phyloP scores from a whole-genome alignment of 164 flowering plant genomes.

The Amborella trichopoda region DNA sequence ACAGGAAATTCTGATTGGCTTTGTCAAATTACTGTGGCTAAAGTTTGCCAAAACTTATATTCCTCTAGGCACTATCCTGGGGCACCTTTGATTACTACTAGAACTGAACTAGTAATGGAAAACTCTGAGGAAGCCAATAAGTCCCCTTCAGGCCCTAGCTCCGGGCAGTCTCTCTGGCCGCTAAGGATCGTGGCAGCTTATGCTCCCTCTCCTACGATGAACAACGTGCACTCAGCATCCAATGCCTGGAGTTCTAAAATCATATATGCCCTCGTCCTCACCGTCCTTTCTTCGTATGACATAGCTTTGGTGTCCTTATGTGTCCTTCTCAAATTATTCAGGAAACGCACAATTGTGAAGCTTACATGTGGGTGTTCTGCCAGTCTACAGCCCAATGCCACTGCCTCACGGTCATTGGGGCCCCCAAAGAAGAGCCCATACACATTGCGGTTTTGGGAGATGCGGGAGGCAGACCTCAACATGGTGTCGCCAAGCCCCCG shows the following conservation, averaged over 20 bases:
- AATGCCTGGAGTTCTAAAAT: constrained; percentile 9
- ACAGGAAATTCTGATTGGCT: too few relatives aligned
- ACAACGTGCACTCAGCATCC: constrained; percentile 13
- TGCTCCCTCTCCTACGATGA: constrained; percentile 2
- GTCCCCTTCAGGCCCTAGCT: constrained; percentile 58
- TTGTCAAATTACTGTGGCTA: too few relatives aligned
- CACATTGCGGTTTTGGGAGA: constrained; percentile 7
- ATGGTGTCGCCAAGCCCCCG: constrained; percentile 37
- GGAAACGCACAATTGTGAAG: constrained; percentile 19
- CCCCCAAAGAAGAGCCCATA: constrained; percentile 40
- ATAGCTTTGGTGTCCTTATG: background rate
- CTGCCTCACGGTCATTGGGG: constrained; percentile 49
- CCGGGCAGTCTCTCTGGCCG: constrained; percentile 21
- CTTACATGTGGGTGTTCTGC: constrained; percentile 12
- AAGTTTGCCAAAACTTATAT: too few relatives aligned
- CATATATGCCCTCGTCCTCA: constrained; percentile 11
- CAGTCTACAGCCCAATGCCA: constrained; percentile 30
- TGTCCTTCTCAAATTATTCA: background rate
- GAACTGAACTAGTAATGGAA: constrained; percentile 43
- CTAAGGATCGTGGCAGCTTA: background rate
- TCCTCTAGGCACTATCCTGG: too few relatives aligned
- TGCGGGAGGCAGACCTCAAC: background rate
- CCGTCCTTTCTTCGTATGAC: constrained; percentile 16
- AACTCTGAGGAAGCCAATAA: constrained; percentile 33
- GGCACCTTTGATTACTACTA: too few relatives aligned